These are phyloP conservation scores for Borovskyia barvae DNA, from an alignment of 208 protist genomes.

Conservation along the genomic window DNA sequence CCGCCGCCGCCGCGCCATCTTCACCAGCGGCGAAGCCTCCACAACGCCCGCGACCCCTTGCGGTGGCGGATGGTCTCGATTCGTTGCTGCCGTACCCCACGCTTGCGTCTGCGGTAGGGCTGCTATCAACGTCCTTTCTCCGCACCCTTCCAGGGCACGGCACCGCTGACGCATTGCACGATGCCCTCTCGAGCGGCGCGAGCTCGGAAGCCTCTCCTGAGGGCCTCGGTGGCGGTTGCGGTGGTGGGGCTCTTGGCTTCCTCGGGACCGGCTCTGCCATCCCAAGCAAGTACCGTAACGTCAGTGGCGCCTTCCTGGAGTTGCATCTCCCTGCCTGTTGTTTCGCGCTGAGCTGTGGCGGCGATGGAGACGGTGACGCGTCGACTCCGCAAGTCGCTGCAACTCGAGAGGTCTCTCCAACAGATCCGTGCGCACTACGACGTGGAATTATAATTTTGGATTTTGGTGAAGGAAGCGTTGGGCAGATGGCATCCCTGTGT, in stretches of 20 bases:
- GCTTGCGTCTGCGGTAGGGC: conserved; percentile 14
- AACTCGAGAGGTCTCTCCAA: too few species aligned
- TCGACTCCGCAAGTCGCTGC: too few species aligned
- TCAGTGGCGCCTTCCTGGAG: conserved; percentile 74
- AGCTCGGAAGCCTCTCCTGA: too few species aligned
- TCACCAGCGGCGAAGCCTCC: neutral
- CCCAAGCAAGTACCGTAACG: conserved; percentile 90
- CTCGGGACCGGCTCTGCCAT: conserved; percentile 86
- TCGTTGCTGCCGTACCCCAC: conserved; percentile 59
- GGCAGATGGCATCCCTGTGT: conserved; percentile 62
- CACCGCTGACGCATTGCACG: neutral
- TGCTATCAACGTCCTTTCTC: conserved; percentile 35
- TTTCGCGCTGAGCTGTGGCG: conserved; percentile 11
- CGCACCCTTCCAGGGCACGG: neutral
- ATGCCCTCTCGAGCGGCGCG: neutral
- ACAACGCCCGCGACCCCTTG: neutral
- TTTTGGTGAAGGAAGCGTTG: conserved; percentile 80
- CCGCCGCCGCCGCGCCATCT: neutral
- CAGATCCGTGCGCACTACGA: conserved; percentile 1
- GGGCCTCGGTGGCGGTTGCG: neutral
- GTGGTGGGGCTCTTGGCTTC: conserved; percentile 70
- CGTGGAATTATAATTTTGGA: conserved; percentile 72
- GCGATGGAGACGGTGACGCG: neutral
- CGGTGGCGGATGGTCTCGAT: conserved; percentile 2
- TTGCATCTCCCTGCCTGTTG: conserved; percentile 39